A percentile compares a stretch with the other conserved stretches of the same genome.
phyloP scores from a whole-genome alignment of 352 stramenopile species.

The Phytophthora agathidicida region DNA sequence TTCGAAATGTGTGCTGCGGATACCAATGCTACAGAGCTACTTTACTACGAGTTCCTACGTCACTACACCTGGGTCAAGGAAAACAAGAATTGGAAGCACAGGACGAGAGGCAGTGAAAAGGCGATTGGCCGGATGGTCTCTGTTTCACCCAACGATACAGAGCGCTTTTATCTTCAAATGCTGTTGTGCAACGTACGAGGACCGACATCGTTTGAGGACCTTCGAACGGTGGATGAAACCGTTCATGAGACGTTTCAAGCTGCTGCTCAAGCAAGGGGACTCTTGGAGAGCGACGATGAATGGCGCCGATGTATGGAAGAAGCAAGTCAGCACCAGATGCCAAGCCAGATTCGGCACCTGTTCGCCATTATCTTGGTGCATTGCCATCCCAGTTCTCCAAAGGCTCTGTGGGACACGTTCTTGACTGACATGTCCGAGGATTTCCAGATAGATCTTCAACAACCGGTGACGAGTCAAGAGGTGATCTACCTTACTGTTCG shows the following conservation, averaged over 20 bases:
- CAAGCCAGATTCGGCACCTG: background rate
- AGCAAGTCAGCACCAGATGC: constrained; percentile 4
- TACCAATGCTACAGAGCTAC: too few species aligned
- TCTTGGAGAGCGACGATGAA: constrained; percentile 8
- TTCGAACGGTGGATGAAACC: background rate
- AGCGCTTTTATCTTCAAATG: background rate
- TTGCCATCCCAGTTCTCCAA: background rate
- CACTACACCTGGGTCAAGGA: too few species aligned
- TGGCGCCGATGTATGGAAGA: constrained; percentile 1
- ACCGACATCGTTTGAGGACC: background rate
- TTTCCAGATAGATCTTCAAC: too few species aligned
- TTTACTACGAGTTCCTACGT: too few species aligned
- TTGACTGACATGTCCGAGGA: too few species aligned
- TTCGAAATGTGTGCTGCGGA: too few species aligned
- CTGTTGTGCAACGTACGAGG: constrained; percentile 2
- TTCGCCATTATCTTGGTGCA: constrained; percentile 12
- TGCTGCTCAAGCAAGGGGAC: background rate
- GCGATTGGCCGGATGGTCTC: constrained; percentile 10
- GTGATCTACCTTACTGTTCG: background rate
- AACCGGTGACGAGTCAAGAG: too few species aligned
- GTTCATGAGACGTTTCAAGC: background rate
- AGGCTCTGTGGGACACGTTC: too few species aligned
- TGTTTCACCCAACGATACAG: background rate
- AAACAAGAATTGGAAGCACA: too few species aligned
- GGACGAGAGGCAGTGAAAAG: too few species aligned